Evolutionary conservation across 352 stramenopile species (phyloP).

Genomic region (Globisporangium iwayamae): DNA sequence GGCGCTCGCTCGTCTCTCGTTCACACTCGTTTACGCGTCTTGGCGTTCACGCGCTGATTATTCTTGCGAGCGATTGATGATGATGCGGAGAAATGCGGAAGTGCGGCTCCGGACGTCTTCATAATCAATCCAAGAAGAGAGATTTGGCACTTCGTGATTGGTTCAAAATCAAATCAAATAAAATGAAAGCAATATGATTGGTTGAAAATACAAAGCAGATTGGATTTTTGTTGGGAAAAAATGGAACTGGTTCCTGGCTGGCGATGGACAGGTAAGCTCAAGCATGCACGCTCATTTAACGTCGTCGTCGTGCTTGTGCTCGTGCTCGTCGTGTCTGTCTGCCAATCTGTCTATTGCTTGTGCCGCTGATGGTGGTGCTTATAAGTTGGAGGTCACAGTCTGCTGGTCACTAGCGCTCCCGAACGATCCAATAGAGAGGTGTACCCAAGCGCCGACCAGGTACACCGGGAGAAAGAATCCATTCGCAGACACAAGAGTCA

Average conservation of each 20-base stretch:
- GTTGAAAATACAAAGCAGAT: neutral
- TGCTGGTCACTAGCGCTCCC: neutral
- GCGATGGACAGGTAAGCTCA: no score
- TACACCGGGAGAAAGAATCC: neutral
- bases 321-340: neutral
- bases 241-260: neutral
- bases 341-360: neutral
- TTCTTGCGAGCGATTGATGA: neutral
- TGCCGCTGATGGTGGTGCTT: neutral
- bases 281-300: neutral
- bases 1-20: neutral
- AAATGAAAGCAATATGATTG: neutral
- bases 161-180: no score
- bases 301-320: neutral
- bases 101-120: neutral
- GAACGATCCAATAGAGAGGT: neutral
- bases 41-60: slow-evolving; percentile 1
- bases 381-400: neutral
- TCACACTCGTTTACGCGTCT: neutral
- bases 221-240: neutral
- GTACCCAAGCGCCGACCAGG: neutral
- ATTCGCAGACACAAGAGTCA: slow-evolving; percentile 1
- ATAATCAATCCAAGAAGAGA: neutral
- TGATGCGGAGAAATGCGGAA: neutral
- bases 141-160: neutral